These are phyloP conservation scores for Straminergon stramineum DNA, from an alignment of 225 moss, liverwort and hornwort species.

Conservation along the genomic window DNA sequence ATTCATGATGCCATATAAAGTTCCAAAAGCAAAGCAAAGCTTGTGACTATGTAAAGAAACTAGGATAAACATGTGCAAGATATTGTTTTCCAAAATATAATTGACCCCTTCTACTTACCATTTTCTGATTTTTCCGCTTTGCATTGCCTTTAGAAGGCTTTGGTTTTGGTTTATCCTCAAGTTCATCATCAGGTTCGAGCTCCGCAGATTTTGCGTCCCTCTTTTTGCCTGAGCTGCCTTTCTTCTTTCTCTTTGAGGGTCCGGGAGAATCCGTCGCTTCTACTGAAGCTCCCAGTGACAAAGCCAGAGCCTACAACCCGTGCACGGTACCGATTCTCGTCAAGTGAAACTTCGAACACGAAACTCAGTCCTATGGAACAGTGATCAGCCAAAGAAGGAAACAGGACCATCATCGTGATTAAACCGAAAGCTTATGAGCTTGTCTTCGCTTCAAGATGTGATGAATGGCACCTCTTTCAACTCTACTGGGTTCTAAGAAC, in stretches of 20 bases:
- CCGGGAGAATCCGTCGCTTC: conserved; percentile 1
- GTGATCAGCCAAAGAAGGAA: neutral
- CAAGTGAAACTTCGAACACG: neutral
- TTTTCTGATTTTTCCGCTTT: conserved; percentile 29
- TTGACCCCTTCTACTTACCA: conserved; percentile 6
- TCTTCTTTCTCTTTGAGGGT: conserved; percentile 17
- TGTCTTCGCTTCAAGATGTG: neutral
- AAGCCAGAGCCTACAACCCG: conserved; percentile 35
- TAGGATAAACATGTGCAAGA: neutral
- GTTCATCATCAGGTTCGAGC: conserved; percentile 5
- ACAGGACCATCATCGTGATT: neutral
- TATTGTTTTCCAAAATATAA: neutral
- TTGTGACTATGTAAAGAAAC: neutral
- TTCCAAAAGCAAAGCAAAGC: neutral
- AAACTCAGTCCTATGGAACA: neutral
- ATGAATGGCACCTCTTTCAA: neutral
- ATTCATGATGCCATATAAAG: neutral
- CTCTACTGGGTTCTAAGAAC: neutral
- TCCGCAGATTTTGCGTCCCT: neutral
- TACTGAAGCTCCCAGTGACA: conserved; percentile 22
- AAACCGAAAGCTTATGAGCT: neutral
- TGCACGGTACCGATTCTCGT: neutral
- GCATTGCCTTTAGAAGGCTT: conserved; percentile 6
- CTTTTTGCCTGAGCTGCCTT: conserved; percentile 4
- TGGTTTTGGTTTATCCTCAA: neutral